Evolutionary conservation across 1,284 basidiomycete genomes (phyloP).

Genomic region (Pisolithus thermaeus): DNA sequence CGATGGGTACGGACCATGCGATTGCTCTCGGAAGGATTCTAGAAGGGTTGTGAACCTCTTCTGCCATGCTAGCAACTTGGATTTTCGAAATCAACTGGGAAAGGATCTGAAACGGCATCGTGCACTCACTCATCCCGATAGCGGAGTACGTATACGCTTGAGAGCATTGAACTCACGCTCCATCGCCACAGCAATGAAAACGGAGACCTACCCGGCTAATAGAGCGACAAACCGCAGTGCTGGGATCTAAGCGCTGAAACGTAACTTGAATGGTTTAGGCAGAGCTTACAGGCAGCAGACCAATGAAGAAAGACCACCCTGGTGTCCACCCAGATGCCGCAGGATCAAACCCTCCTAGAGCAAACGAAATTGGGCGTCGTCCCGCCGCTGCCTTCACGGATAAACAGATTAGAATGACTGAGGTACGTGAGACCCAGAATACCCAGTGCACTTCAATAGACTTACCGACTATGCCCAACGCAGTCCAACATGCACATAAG

Average conservation of each 20-base stretch:
- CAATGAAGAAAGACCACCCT: constrained; percentile 56
- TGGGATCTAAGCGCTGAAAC: no score
- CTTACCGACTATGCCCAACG: constrained; percentile 44
- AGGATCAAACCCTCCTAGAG: constrained; percentile 44
- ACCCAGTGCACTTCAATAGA: neutral
- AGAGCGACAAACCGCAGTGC: neutral
- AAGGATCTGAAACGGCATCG: neutral
- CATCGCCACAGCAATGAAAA: neutral
- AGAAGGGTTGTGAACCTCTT: constrained; percentile 57
- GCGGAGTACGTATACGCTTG: constrained; percentile 46
- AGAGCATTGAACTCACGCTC: constrained; percentile 1
- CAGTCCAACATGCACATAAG: constrained; percentile 48
- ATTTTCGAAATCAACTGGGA: neutral
- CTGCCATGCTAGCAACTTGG: constrained; percentile 53
- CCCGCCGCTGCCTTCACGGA: constrained; percentile 46
- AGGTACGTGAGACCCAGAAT: constrained; percentile 1
- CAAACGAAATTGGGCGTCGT: constrained; percentile 41
- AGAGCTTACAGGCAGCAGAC: constrained; percentile 40
- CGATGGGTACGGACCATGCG: constrained; percentile 58
- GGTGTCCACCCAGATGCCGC: constrained; percentile 48
- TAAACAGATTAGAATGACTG: constrained; percentile 43
- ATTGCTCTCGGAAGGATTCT: constrained; percentile 55
- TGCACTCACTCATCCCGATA: constrained; percentile 46
- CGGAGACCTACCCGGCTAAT: constrained; percentile 31
- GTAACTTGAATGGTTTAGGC: neutral